Evolutionary conservation across 768 basidiomycete genomes (phyloP).

Genomic region (Rhodotorula sphaerocarpa): DNA sequence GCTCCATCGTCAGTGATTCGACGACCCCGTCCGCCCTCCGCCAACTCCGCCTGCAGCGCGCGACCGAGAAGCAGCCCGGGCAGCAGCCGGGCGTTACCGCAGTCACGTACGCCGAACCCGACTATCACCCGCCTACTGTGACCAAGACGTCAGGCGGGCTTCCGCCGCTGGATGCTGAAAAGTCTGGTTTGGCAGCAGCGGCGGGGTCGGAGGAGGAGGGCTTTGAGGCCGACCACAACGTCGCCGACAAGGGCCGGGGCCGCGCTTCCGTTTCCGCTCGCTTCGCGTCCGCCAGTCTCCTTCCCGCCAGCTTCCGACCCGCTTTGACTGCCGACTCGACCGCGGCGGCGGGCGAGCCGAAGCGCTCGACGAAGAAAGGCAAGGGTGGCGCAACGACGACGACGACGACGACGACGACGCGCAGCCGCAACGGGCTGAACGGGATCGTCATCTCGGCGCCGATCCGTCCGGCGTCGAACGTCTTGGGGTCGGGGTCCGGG

Average conservation of each 20-base stretch:
- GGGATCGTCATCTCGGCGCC: slow-evolving; percentile 27
- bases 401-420: too few relatives aligned
- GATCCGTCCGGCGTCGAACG: too few relatives aligned
- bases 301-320: neutral
- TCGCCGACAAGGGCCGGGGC: neutral
- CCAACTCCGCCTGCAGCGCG: slow-evolving; percentile 9
- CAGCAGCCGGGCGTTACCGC: neutral
- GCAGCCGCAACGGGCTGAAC: slow-evolving; percentile 21
- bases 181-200: too few relatives aligned
- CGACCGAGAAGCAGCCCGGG: neutral
- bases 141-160: neutral
- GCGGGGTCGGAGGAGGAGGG: too few relatives aligned
- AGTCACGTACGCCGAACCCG: neutral
- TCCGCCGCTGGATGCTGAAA: too few relatives aligned
- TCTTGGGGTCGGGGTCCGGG: too few relatives aligned
- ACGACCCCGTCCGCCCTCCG: slow-evolving; percentile 23
- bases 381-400: too few relatives aligned
- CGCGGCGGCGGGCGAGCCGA: neutral
- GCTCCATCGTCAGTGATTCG: slow-evolving; percentile 20
- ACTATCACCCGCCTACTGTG: neutral
- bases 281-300: neutral
- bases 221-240: too few relatives aligned
- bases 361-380: neutral
- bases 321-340: neutral
- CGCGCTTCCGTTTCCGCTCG: neutral